Evolutionary conservation across 176 grass and related monocot species (phyloP), one percentile per base, ranked within the genome.

Genomic region (Bonia amplexicaulis): DNA sequence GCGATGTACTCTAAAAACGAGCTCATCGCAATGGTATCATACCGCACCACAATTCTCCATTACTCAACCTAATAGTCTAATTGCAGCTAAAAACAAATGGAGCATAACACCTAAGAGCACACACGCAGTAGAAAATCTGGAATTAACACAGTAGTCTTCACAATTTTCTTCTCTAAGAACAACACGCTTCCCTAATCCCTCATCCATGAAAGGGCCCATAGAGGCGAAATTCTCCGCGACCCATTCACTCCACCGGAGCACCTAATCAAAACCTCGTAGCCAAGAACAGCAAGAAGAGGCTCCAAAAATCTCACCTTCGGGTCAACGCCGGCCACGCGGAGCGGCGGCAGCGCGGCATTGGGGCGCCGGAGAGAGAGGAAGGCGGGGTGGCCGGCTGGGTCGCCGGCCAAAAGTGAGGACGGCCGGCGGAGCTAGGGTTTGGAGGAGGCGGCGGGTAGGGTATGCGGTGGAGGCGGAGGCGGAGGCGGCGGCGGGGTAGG

Each of bases 251-350:
- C n/a, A 22, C 47, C 0, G 3, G 19, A 0, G 49, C 6, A 27
- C 60, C 17, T 16, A 61, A 31, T 42, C 41, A 23, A 55, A 71
- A 46, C 17, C 3, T 60, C 13, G 14, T 41, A 66, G 13, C 35
- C 49, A 26, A 19, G 4, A 82, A n/a, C 25, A 48, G 69, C 6
- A 71, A 63, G 27, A 66, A 54, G 27, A 47, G 73, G 59, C 13
- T 33, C 48, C 25, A 59, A 62, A 84, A 68, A 80, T 53, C 72
- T 77, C 66, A 91, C 89, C 89, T 82, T 74, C 5, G 80, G 75
- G 60, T 71, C 85, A 74, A 85, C 82, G 51, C 78, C 87, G 5
- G 87, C 85, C 20, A 85, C 92, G 77, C 85, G 90, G 49, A 90
- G 81, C 67, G 84, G 81, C 78, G 35, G 78, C 53, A 83, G 6